A percentile compares a stretch with the other conserved stretches of the same genome.
Conservation (phyloP, 768 basidiomycete species). For the Podaxis pistillaris region DNA sequence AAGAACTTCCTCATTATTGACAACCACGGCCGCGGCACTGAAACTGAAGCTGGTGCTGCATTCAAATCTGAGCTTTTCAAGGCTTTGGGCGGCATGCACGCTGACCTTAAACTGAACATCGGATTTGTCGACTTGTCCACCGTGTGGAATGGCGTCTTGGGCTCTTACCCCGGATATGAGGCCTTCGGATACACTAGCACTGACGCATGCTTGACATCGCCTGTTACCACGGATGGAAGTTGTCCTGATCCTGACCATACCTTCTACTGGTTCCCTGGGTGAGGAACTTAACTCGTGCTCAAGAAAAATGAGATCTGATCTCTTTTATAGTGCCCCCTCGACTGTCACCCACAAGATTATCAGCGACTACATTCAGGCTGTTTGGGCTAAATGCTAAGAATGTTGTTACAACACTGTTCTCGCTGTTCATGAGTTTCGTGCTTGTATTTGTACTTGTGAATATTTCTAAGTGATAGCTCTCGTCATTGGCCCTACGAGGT, state of each 20-base stretch:
- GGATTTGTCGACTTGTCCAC: slow-evolving; percentile 45
- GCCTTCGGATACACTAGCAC: slow-evolving; percentile 49
- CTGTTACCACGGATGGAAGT: slow-evolving; percentile 3
- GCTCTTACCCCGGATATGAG: slow-evolving; percentile 37
- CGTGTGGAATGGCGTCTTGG: slow-evolving; percentile 47
- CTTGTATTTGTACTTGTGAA: neutral
- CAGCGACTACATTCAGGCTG: slow-evolving; percentile 12
- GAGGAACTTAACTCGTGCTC: neutral
- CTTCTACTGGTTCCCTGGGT: slow-evolving; percentile 13
- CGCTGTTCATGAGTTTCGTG: neutral
- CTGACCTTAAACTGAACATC: slow-evolving; percentile 33
- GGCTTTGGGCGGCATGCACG: slow-evolving; percentile 32
- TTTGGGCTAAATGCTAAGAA: slow-evolving; percentile 6
- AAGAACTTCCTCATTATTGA: slow-evolving; percentile 51
- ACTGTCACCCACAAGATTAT: slow-evolving; percentile 8
- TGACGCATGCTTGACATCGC: slow-evolving; percentile 2
- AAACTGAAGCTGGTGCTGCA: slow-evolving; percentile 38
- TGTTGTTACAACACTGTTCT: neutral
- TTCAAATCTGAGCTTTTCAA: slow-evolving; percentile 44
- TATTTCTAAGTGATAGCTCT: too few species aligned
- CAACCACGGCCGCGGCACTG: slow-evolving; percentile 46
- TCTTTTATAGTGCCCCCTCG: neutral
- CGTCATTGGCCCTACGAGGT: neutral
- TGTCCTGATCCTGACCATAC: slow-evolving; percentile 10
- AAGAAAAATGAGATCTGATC: neutral